phyloP scores from a whole-genome alignment of 345 rosid genomes.

The Physaria fendleri region DNA sequence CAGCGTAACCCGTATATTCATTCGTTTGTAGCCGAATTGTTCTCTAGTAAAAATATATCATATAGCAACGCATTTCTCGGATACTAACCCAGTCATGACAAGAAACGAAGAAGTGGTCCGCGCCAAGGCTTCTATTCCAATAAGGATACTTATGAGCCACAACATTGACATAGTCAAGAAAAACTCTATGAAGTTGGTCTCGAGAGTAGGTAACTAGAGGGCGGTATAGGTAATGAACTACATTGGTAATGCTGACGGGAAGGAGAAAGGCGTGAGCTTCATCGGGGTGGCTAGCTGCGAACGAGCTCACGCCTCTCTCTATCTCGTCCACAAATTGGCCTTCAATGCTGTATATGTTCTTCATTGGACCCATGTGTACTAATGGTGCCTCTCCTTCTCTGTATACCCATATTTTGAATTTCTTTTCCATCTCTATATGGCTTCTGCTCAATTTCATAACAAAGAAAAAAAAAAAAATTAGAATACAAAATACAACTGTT shows the following conservation, averaged over 20 bases:
- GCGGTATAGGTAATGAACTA: constrained; percentile 31
- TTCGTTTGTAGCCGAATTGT: too few relatives aligned
- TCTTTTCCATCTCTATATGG: constrained; percentile 48
- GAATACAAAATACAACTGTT: too few relatives aligned
- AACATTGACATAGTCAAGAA: constrained; percentile 34
- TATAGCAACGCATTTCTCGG: too few relatives aligned
- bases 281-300: constrained; percentile 34
- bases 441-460: constrained; percentile 30
- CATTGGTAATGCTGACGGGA: constrained; percentile 38
- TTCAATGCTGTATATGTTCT: constrained; percentile 38
- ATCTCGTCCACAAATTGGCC: constrained; percentile 55
- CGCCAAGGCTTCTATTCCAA: constrained; percentile 48
- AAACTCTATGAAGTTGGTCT: constrained; percentile 21
- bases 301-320: constrained; percentile 30
- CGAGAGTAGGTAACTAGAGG: constrained; percentile 35
- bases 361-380: constrained; percentile 39
- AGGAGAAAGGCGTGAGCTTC: constrained; percentile 45
- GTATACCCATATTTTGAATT: constrained; percentile 48
- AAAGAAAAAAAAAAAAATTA: too few relatives aligned
- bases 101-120: constrained; percentile 51
- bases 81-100: constrained; percentile 74
- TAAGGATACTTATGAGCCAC: constrained; percentile 40
- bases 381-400: constrained; percentile 44
- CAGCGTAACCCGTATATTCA: too few relatives aligned
- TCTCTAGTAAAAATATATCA: too few relatives aligned